phyloP scores from a whole-genome alignment of 331 rosid genomes.

The Quercus tomentella region DNA sequence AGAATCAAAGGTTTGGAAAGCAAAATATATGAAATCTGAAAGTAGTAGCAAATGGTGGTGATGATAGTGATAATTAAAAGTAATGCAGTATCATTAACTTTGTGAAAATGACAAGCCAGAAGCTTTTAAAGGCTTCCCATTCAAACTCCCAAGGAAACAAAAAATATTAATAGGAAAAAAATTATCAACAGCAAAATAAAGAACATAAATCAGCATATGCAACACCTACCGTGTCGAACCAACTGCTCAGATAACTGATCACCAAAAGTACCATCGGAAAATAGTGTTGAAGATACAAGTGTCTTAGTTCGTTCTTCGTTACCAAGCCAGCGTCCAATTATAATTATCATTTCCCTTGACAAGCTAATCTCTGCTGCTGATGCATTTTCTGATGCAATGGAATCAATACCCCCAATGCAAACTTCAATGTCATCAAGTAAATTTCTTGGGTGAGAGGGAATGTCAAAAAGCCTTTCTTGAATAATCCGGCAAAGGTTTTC shows the following conservation, averaged over 20 bases:
- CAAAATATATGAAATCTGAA: not conserved
- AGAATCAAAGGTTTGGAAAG: not conserved
- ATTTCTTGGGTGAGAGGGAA: constrained; percentile 78
- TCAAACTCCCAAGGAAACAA: not conserved
- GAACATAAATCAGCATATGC: constrained; percentile 7
- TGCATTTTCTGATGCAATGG: constrained; percentile 57
- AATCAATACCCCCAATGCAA: constrained; percentile 72
- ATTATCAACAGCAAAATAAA: not conserved
- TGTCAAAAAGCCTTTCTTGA: constrained; percentile 50
- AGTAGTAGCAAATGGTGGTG: not conserved
- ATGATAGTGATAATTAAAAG: not conserved
- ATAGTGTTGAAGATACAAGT: constrained; percentile 43
- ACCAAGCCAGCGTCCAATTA: constrained; percentile 84
- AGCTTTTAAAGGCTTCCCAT: not conserved
- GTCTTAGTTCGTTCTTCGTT: constrained; percentile 75
- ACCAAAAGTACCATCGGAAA: constrained; percentile 51
- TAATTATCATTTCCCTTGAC: constrained; percentile 65
- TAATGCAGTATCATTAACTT: not conserved
- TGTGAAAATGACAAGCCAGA: not conserved
- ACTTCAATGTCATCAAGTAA: constrained; percentile 81
- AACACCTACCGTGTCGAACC: constrained; percentile 74
- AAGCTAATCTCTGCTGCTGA: constrained; percentile 74
- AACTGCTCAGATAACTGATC: constrained; percentile 83
- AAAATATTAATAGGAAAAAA: not conserved
- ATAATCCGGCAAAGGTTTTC: constrained; percentile 64